Conservation (phyloP, 2,329 filamentous ascomycete genomes). For the Penicillium sp. region DNA sequence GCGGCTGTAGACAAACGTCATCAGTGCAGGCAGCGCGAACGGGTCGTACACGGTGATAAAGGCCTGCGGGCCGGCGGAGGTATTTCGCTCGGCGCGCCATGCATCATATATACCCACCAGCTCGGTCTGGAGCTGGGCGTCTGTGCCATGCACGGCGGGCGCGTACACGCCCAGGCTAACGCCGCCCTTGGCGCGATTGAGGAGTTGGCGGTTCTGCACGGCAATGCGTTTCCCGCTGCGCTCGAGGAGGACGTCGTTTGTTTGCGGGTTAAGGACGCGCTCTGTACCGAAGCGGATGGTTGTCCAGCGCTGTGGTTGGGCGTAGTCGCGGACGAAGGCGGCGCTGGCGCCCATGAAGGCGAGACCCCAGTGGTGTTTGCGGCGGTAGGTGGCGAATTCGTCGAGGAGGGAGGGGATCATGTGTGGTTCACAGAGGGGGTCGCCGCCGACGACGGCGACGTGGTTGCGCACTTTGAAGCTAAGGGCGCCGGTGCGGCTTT, state of each 20-base stretch:
- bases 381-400: constrained; percentile 40
- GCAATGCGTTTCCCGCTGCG: constrained; percentile 40
- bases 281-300: constrained; percentile 43
- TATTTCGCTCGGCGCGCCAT: constrained; percentile 42
- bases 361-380: constrained; percentile 32
- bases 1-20: constrained; percentile 45
- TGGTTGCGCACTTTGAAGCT: constrained; percentile 43
- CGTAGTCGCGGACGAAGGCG: constrained; percentile 31
- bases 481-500: constrained; percentile 35
- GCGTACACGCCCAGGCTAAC: constrained; percentile 39
- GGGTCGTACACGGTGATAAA: constrained; percentile 47
- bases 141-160: constrained; percentile 31
- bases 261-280: constrained; percentile 44
- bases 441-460: constrained; percentile 43
- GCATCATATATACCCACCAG: constrained; percentile 40
- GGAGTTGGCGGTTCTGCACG: constrained; percentile 39
- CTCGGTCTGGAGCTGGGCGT: constrained; percentile 33
- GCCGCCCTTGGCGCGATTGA: constrained; percentile 37
- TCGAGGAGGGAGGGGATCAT: constrained; percentile 30
- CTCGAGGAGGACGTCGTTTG: constrained; percentile 42
- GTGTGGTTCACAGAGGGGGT: constrained; percentile 38
- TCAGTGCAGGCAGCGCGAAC: constrained; percentile 40
- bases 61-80: constrained; percentile 33
- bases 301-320: constrained; percentile 33
- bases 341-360: constrained; percentile 42